Evolutionary conservation across 352 stramenopile species (phyloP).

Genomic region (Paralagenidium karlingii): DNA sequence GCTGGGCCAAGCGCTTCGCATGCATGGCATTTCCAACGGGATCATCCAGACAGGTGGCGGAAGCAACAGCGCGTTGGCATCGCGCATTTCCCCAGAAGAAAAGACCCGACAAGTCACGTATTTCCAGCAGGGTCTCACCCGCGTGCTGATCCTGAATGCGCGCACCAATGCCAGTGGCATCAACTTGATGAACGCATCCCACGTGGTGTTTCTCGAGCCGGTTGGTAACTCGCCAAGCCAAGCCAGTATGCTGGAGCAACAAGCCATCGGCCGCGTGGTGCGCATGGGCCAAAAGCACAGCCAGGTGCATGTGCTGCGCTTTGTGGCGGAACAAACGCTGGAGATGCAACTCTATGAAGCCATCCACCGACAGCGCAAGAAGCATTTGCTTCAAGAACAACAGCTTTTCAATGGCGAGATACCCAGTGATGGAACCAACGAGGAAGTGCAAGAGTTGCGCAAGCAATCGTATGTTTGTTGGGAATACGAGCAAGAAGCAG

Average conservation of each 20-base stretch:
- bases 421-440: too few species aligned
- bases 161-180: slow-evolving; percentile 73
- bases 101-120: slow-evolving; percentile 56
- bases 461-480: not conserved
- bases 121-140: slow-evolving; percentile 46
- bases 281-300: slow-evolving; percentile 75
- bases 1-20: slow-evolving; percentile 40
- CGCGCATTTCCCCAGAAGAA: slow-evolving; percentile 62
- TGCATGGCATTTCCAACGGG: slow-evolving; percentile 40
- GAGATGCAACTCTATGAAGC: slow-evolving; percentile 62
- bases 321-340: slow-evolving; percentile 63
- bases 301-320: slow-evolving; percentile 51
- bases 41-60: too few species aligned
- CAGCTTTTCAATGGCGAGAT: slow-evolving; percentile 61
- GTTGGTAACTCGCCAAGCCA: slow-evolving; percentile 57
- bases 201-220: slow-evolving; percentile 73
- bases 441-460: slow-evolving; percentile 50
- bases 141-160: slow-evolving; percentile 69
- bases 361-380: slow-evolving; percentile 39
- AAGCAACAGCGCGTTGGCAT: slow-evolving; percentile 63
- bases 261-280: slow-evolving; percentile 73
- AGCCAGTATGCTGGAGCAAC: slow-evolving; percentile 60
- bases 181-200: slow-evolving; percentile 74
- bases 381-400: slow-evolving; percentile 28
- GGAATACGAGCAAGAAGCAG: slow-evolving; percentile 2